These are phyloP conservation scores for Ilyonectria sp. DNA, from an alignment of 2,329 filamentous ascomycete genomes.

Conservation along the genomic window DNA sequence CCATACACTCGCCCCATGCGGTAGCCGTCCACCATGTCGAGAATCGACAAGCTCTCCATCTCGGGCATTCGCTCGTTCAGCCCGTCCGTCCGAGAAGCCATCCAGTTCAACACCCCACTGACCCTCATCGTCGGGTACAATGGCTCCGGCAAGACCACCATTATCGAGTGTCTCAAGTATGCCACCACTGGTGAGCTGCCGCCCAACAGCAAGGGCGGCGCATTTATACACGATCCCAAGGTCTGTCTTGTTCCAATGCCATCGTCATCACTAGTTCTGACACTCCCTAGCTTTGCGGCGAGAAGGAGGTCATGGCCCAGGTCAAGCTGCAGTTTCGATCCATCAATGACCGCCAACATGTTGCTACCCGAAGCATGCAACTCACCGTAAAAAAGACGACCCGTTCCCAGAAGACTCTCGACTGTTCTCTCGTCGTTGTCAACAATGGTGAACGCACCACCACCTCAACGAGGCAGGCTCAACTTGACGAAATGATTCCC, in stretches of 20 bases:
- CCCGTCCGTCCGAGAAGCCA: constrained; percentile 80
- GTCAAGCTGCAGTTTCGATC: constrained; percentile 91
- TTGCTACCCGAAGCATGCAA: constrained; percentile 87
- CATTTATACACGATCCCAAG: constrained; percentile 98
- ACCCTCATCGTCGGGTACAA: constrained; percentile 98
- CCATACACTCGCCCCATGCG: constrained; percentile 24
- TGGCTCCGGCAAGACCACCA: constrained; percentile 97
- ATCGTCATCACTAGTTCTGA: constrained; percentile 19
- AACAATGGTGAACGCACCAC: constrained; percentile 85
- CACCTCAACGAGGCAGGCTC: constrained; percentile 84
- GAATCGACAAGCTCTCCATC: constrained; percentile 92
- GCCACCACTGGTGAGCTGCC: constrained; percentile 94
- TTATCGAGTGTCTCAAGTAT: constrained; percentile 99
- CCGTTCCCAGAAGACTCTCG: constrained; percentile 85
- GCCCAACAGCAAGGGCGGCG: constrained; percentile 90
- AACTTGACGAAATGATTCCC: constrained; percentile 88
- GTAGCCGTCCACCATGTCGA: constrained; percentile 70
- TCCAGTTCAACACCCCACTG: constrained; percentile 90
- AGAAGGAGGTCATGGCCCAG: constrained; percentile 91
- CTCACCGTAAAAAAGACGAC: constrained; percentile 88
- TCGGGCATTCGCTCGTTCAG: constrained; percentile 89
- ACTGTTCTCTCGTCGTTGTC: constrained; percentile 81
- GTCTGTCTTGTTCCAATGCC: constrained; percentile 54
- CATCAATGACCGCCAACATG: constrained; percentile 83
- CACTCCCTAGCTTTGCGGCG: constrained; percentile 75